These are phyloP conservation scores for Kuraishia borneana DNA, from an alignment of 805 yeast species.

Conservation along the genomic window DNA sequence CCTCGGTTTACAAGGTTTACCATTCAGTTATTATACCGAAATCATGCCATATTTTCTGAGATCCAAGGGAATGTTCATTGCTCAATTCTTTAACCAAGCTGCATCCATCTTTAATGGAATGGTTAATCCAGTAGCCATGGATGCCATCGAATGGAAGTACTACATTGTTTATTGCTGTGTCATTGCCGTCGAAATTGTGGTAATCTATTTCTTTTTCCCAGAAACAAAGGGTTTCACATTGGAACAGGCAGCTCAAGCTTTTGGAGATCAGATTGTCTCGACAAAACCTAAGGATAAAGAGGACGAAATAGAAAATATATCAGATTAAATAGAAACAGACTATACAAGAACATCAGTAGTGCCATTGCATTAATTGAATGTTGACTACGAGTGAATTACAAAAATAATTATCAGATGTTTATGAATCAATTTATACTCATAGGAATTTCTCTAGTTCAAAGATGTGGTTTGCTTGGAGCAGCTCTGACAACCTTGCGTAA, in stretches of 20 bases:
- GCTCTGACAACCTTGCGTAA: constrained; percentile 4
- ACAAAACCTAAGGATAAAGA: too few relatives aligned
- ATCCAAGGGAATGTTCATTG: constrained; percentile 12
- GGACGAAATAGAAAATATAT: too few relatives aligned
- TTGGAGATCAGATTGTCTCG: too few relatives aligned
- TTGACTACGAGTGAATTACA: too few relatives aligned
- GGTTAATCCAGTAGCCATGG: constrained; percentile 24
- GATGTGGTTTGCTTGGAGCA: not conserved
- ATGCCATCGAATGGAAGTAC: constrained; percentile 23
- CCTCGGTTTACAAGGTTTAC: constrained; percentile 32
- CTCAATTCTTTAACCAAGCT: constrained; percentile 7
- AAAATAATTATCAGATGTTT: too few relatives aligned
- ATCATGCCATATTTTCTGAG: constrained; percentile 18
- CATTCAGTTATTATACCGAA: constrained; percentile 33
- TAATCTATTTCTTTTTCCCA: constrained; percentile 20
- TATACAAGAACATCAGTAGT: too few relatives aligned
- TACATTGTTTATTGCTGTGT: constrained; percentile 23
- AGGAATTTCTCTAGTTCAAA: not conserved
- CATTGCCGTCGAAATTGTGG: constrained; percentile 16
- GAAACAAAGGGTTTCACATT: constrained; percentile 27
- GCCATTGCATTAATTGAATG: too few relatives aligned
- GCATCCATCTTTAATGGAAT: constrained; percentile 11
- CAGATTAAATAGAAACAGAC: too few relatives aligned
- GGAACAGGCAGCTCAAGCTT: constrained; percentile 25
- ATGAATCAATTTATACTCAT: not conserved